These are phyloP conservation scores for Saturnispora serradocipensis DNA, from an alignment of 805 yeast species.

Conservation along the genomic window DNA sequence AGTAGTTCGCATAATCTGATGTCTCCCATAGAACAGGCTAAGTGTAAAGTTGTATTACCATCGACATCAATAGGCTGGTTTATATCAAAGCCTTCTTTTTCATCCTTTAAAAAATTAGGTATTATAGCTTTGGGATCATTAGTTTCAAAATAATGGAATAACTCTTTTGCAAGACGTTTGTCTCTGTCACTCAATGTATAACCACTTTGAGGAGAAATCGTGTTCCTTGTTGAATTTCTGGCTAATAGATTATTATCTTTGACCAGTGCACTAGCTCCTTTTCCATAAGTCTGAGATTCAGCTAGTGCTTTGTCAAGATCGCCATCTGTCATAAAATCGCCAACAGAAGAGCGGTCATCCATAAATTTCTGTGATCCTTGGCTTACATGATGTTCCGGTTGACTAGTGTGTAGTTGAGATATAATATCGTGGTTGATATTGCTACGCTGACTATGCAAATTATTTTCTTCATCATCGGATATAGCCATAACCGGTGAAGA, in stretches of 20 bases:
- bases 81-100: constrained; percentile 55
- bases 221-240: not conserved
- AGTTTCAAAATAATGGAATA: constrained; percentile 45
- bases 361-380: not conserved
- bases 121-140: constrained; percentile 30
- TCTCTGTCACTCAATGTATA: constrained; percentile 1
- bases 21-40: constrained; percentile 97
- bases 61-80: constrained; percentile 85
- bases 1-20: constrained; percentile 67
- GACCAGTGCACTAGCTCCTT: constrained; percentile 7
- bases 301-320: constrained; percentile 36
- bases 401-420: not conserved
- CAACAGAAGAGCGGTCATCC: constrained; percentile 33
- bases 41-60: constrained; percentile 90
- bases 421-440: not conserved
- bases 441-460: not conserved
- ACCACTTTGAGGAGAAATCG: not conserved
- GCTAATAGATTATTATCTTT: constrained; percentile 4
- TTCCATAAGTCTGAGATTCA: constrained; percentile 14
- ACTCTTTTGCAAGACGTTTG: constrained; percentile 31
- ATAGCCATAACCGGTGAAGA: constrained; percentile 9
- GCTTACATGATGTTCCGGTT: not conserved
- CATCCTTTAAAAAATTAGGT: constrained; percentile 57
- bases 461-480: constrained; percentile 5
- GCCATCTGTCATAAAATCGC: constrained; percentile 46